Evolutionary conservation across 148 eudicot genomes (phyloP).

Genomic region (Pharnaceum exiguum): DNA sequence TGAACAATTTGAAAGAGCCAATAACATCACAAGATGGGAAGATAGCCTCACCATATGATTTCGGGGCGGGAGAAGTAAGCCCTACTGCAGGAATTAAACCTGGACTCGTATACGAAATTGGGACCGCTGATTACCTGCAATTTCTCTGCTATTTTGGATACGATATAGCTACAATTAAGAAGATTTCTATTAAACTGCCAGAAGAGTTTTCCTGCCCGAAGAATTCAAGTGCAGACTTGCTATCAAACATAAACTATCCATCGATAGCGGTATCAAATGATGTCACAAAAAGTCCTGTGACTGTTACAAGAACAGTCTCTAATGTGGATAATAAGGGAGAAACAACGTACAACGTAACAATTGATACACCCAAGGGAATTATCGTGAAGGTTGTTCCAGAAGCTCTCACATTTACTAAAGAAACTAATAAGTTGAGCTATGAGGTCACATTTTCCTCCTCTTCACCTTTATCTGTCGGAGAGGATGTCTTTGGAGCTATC

Average conservation of each 20-base stretch:
- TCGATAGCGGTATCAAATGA: conserved; percentile 55
- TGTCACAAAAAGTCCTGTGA: conserved; percentile 15
- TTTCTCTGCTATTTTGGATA: conserved; percentile 64
- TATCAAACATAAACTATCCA: conserved; percentile 68
- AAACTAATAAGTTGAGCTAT: conserved; percentile 29
- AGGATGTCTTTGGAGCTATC: conserved; percentile 50
- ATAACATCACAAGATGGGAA: conserved; percentile 40
- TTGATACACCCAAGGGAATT: conserved; percentile 38
- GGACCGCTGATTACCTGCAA: conserved; percentile 38
- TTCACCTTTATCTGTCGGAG: not conserved
- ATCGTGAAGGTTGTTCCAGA: conserved; percentile 45
- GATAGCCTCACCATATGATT: conserved; percentile 57
- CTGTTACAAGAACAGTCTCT: conserved; percentile 54
- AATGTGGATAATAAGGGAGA: conserved; percentile 48
- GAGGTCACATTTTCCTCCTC: conserved; percentile 34
- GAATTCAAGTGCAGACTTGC: conserved; percentile 30
- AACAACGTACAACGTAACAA: conserved; percentile 31
- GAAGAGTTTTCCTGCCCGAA: conserved; percentile 43
- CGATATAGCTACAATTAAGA: conserved; percentile 35
- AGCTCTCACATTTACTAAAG: conserved; percentile 38
- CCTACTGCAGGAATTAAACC: conserved; percentile 47
- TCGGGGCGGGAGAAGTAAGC: conserved; percentile 72
- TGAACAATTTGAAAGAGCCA: conserved; percentile 38
- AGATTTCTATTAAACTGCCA: conserved; percentile 36
- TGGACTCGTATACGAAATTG: conserved; percentile 56